Evolutionary conservation across 192 early-diverging fungal species (phyloP).

Genomic region (Backusella tarrabulga): DNA sequence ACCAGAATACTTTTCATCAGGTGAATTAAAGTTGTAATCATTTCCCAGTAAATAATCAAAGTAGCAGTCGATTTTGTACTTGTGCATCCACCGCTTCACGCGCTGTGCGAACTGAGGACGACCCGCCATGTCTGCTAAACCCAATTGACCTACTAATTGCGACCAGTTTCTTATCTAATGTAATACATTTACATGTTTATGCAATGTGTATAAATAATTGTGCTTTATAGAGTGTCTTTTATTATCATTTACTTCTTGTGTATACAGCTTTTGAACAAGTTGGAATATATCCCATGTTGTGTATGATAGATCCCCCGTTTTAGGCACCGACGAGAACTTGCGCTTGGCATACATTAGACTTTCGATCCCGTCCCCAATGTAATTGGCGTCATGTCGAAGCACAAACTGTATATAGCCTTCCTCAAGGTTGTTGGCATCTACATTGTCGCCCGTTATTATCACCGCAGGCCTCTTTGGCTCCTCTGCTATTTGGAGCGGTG

Average conservation of each 20-base stretch:
- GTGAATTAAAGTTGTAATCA: slow-evolving; percentile 25
- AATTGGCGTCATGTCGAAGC: slow-evolving; percentile 31
- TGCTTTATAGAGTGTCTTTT: not conserved
- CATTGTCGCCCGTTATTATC: slow-evolving; percentile 28
- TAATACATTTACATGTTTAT: not conserved
- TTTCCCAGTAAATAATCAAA: slow-evolving; percentile 41
- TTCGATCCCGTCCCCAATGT: slow-evolving; percentile 29
- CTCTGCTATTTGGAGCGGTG: not conserved
- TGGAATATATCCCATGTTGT: slow-evolving; percentile 37
- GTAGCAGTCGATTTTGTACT: slow-evolving; percentile 41
- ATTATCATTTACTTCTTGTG: slow-evolving; percentile 26
- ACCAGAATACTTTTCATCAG: slow-evolving; percentile 29
- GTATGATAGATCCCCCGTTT: slow-evolving; percentile 34
- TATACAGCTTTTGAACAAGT: slow-evolving; percentile 31
- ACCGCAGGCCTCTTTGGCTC: not conserved
- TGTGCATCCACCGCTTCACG: slow-evolving; percentile 43
- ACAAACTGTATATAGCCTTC: slow-evolving; percentile 42
- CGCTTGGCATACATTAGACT: slow-evolving; percentile 31
- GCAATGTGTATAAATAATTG: too few species aligned
- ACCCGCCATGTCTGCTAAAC: slow-evolving; percentile 29
- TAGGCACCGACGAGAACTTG: slow-evolving; percentile 36
- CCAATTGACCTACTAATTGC: slow-evolving; percentile 40
- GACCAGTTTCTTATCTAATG: slow-evolving; percentile 43
- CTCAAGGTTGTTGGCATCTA: slow-evolving; percentile 21
- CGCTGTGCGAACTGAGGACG: slow-evolving; percentile 41